Percentiles rank a stretch among this genome's conserved stretches.
These are phyloP conservation scores for Teunomyces kruisii DNA, from an alignment of 805 yeast species.

Conservation along the genomic window DNA sequence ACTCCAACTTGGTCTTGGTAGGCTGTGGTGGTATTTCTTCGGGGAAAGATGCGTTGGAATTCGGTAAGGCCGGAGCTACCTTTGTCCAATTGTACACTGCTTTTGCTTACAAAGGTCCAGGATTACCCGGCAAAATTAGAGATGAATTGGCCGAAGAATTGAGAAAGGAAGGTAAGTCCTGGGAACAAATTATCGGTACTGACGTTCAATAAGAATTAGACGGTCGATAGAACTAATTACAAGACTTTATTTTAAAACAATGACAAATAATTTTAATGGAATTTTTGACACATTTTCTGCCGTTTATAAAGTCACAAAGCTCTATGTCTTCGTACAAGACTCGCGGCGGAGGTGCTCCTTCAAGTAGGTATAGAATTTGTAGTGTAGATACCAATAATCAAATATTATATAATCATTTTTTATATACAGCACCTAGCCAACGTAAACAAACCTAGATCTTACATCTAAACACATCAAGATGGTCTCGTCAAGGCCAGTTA, in stretches of 20 bases:
- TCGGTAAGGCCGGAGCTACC: conserved; percentile 92
- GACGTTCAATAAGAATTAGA: conserved; percentile 38
- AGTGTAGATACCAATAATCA: no score
- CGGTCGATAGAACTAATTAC: background rate
- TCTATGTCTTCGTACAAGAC: conserved; percentile 1
- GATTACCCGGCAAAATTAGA: conserved; percentile 52
- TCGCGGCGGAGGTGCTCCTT: no score
- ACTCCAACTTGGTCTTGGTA: conserved; percentile 67
- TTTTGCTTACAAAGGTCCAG: conserved; percentile 92
- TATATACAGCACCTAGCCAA: background rate
- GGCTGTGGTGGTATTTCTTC: conserved; percentile 95
- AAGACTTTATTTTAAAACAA: no score
- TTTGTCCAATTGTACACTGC: conserved; percentile 85
- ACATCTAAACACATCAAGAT: background rate
- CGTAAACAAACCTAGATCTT: background rate
- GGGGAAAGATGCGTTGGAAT: conserved; percentile 88
- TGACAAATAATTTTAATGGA: no score
- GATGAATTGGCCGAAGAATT: conserved; percentile 49
- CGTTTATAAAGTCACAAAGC: no score
- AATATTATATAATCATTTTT: background rate
- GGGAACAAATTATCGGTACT: conserved; percentile 76
- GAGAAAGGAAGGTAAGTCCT: conserved; percentile 71
- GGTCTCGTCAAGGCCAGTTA: conserved; percentile 22
- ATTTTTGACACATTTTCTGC: no score
- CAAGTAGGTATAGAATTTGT: background rate